Evolutionary conservation across 192 early-diverging fungal species (phyloP).

Genomic region (Piromyces sp.): DNA sequence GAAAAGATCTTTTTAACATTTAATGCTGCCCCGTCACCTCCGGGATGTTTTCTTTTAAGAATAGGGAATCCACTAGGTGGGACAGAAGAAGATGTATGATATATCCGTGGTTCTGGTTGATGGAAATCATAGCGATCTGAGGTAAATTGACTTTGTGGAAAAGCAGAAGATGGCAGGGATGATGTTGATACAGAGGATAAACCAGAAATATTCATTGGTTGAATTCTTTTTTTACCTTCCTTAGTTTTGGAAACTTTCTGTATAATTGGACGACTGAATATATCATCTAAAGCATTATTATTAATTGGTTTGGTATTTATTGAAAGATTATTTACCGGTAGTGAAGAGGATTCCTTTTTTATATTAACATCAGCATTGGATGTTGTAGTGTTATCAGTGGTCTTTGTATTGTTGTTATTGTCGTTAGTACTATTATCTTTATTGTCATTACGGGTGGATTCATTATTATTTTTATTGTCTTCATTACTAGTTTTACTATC

Average conservation of each 20-base stretch:
- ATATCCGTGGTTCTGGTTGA: not conserved
- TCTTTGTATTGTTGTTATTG: not conserved
- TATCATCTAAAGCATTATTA: not conserved
- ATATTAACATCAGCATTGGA: too few relatives aligned
- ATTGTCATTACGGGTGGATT: too few relatives aligned
- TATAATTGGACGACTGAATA: slow-evolving; percentile 15
- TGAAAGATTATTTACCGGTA: not conserved
- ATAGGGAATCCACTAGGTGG: not conserved
- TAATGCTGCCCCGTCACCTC: not conserved
- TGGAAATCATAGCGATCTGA: not conserved
- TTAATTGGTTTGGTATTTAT: not conserved
- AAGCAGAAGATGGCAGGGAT: not conserved
- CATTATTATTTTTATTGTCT: not conserved
- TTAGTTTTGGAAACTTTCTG: slow-evolving; percentile 43
- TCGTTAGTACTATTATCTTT: not conserved
- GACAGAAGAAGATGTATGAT: not conserved
- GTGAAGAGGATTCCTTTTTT: not conserved
- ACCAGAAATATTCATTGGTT: slow-evolving; percentile 39
- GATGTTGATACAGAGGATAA: not conserved
- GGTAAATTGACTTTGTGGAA: not conserved
- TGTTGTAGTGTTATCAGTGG: not conserved
- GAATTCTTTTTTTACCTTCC: slow-evolving; percentile 71
- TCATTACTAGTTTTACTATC: not conserved
- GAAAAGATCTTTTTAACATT: not conserved
- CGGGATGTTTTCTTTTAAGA: not conserved